Evolutionary conservation across 2,329 filamentous ascomycete species (phyloP).

Genomic region (Hypoxylon sp.): DNA sequence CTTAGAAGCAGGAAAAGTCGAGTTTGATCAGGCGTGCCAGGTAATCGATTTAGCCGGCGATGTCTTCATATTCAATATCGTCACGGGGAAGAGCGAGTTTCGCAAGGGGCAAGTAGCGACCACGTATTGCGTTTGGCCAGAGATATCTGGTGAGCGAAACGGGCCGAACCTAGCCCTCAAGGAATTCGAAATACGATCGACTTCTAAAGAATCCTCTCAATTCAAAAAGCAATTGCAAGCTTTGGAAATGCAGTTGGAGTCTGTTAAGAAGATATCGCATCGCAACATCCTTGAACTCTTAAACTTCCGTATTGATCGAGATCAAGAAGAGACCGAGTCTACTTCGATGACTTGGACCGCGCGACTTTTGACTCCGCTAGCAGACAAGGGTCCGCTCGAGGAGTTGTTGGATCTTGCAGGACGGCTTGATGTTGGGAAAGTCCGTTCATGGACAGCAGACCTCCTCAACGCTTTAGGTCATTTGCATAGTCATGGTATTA

Average conservation of each 20-base stretch:
- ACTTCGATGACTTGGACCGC: conserved; percentile 74
- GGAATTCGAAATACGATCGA: conserved; percentile 73
- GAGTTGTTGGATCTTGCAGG: conserved; percentile 87
- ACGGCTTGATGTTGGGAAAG: conserved; percentile 78
- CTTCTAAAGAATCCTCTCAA: conserved; percentile 70
- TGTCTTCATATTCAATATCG: conserved; percentile 76
- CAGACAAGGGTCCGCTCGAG: conserved; percentile 84
- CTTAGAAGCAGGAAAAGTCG: conserved; percentile 59
- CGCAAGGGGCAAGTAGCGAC: conserved; percentile 76
- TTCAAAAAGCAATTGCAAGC: conserved; percentile 83
- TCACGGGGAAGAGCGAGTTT: conserved; percentile 78
- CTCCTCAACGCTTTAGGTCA: conserved; percentile 90
- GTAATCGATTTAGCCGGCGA: conserved; percentile 76
- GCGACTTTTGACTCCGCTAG: conserved; percentile 80
- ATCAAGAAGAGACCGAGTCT: conserved; percentile 58
- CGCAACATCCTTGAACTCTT: conserved; percentile 83
- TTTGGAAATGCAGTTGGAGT: conserved; percentile 82
- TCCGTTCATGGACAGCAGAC: conserved; percentile 92
- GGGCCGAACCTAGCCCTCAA: conserved; percentile 81
- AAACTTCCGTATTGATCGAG: conserved; percentile 82
- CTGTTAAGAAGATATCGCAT: conserved; percentile 81
- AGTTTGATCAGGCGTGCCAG: conserved; percentile 77
- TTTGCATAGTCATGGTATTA: conserved; percentile 85
- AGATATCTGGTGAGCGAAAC: conserved; percentile 68
- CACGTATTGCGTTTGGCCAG: conserved; percentile 80